Conservation (phyloP, 2,329 filamentous ascomycete species). For the Fusarium duplospermum region DNA sequence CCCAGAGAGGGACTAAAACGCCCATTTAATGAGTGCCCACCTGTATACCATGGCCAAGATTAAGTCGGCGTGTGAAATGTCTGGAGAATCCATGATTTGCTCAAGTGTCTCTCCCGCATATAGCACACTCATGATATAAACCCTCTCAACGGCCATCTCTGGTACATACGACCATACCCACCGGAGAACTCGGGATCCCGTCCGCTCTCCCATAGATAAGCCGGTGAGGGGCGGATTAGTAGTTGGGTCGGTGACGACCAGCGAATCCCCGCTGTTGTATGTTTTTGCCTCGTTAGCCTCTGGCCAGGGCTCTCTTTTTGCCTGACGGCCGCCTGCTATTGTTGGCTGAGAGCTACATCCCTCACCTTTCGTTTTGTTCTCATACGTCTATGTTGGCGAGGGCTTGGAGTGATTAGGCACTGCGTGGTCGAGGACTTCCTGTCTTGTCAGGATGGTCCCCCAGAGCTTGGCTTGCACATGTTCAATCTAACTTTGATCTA, state of each 20-base stretch:
- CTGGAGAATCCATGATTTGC: background rate
- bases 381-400: fast-evolving
- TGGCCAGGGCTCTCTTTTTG: too few species aligned
- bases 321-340: background rate
- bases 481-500: background rate
- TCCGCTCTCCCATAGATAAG: background rate
- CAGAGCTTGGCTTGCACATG: too few species aligned
- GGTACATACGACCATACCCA: background rate
- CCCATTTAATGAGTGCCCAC: background rate
- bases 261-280: background rate
- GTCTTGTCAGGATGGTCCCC: too few species aligned
- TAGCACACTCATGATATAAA: background rate
- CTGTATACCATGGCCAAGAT: background rate
- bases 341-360: background rate
- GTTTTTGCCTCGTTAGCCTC: too few species aligned
- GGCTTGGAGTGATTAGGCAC: too few species aligned
- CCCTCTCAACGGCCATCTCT: background rate
- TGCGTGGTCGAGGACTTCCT: too few species aligned
- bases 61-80: background rate
- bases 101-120: background rate
- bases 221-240: background rate
- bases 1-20: background rate
- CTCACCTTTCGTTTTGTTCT: background rate
- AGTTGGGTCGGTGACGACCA: background rate
- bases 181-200: background rate